Evolutionary conservation across 2,329 filamentous ascomycete species (phyloP).

Genomic region (Paecilomyces dactylethromorphus): DNA sequence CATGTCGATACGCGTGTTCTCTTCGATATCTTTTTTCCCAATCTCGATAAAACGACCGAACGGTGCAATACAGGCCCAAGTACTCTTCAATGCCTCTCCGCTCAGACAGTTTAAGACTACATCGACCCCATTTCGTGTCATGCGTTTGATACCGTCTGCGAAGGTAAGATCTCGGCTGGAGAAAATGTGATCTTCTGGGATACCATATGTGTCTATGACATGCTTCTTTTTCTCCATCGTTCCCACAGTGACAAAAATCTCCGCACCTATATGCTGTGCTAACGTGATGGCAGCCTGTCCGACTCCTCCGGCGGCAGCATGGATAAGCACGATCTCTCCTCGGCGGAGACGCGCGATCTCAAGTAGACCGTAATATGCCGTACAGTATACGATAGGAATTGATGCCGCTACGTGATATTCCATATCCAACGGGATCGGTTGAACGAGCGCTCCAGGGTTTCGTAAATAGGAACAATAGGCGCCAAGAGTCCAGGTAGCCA

Average conservation of each 20-base stretch:
- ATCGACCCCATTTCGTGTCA: slow-evolving; percentile 26
- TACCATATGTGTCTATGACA: slow-evolving; percentile 12
- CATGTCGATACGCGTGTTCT: slow-evolving; percentile 16
- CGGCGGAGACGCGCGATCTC: slow-evolving; percentile 10
- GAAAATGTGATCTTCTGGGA: slow-evolving; percentile 27
- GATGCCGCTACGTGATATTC: slow-evolving; percentile 13
- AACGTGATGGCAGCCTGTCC: slow-evolving; percentile 18
- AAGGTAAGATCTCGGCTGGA: slow-evolving; percentile 18
- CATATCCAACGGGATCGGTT: slow-evolving; percentile 11
- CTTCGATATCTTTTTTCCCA: slow-evolving; percentile 18
- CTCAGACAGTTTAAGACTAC: slow-evolving; percentile 18
- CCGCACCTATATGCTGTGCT: slow-evolving; percentile 13
- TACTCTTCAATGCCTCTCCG: slow-evolving; percentile 11
- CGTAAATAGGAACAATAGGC: slow-evolving; percentile 11
- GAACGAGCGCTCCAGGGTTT: slow-evolving; percentile 4
- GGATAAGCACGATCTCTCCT: slow-evolving; percentile 16
- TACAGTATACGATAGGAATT: slow-evolving; percentile 13
- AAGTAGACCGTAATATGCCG: slow-evolving; percentile 12
- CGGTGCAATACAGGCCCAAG: slow-evolving; percentile 19
- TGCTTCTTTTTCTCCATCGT: slow-evolving; percentile 13
- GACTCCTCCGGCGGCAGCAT: slow-evolving; percentile 16
- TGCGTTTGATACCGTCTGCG: slow-evolving; percentile 11
- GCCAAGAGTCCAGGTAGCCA: slow-evolving; percentile 7
- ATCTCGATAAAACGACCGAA: slow-evolving; percentile 24
- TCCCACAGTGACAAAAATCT: slow-evolving; percentile 17